Conservation (phyloP, 306 rosid genomes). For the Vicia villosa region DNA sequence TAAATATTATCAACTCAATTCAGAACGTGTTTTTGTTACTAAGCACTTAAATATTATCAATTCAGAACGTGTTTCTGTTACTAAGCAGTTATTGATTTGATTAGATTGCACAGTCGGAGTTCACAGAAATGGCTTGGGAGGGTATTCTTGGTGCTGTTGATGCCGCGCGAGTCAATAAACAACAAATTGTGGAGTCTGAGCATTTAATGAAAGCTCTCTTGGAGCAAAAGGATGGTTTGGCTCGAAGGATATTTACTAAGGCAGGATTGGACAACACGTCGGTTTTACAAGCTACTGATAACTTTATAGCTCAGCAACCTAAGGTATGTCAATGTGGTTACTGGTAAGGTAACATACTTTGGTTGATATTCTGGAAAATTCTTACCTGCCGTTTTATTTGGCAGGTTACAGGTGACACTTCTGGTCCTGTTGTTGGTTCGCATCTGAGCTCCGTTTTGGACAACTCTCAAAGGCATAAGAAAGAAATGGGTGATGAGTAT, state of each 20-base stretch:
- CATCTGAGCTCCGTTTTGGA: conserved; percentile 64
- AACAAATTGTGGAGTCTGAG: conserved; percentile 91
- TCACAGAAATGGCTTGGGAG: conserved; percentile 99
- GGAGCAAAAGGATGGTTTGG: conserved; percentile 95
- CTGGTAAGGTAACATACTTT: conserved; percentile 3
- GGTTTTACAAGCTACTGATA: conserved; percentile 85
- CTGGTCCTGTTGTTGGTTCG: conserved; percentile 75
- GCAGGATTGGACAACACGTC: conserved; percentile 88
- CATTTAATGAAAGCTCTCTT: conserved; percentile 94
- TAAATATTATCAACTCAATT: too few species aligned
- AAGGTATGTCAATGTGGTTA: conserved; percentile 56
- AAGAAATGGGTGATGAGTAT: conserved; percentile 82
- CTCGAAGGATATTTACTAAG: conserved; percentile 85
- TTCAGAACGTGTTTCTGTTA: too few species aligned
- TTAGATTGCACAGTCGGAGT: conserved; percentile 72
- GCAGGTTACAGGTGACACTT: conserved; percentile 77
- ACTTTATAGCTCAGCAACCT: conserved; percentile 81
- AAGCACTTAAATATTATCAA: too few species aligned
- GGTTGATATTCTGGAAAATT: conserved; percentile 10
- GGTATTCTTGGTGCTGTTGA: conserved; percentile 80
- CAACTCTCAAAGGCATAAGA: conserved; percentile 61
- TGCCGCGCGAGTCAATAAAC: conserved; percentile 75
- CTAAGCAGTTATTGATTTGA: background rate
- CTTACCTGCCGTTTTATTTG: conserved; percentile 30
- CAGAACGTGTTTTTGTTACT: too few species aligned